Percentiles rank a stretch among this genome's conserved stretches.
These are phyloP conservation scores for Hypocrella siamensis DNA, from an alignment of 2,329 filamentous ascomycete genomes.

Conservation along the genomic window DNA sequence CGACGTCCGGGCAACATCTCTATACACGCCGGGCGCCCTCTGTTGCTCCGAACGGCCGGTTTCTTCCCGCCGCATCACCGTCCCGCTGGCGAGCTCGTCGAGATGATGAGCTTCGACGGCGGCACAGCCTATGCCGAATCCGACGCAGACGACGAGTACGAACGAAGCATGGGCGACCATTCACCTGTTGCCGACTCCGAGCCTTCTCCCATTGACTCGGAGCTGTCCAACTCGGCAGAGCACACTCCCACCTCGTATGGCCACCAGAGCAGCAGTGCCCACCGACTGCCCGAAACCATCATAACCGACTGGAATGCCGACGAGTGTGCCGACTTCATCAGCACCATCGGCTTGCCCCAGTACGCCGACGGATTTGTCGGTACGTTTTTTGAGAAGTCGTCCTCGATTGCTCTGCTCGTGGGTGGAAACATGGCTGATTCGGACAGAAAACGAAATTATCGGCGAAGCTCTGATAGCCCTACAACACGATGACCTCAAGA, in stretches of 20 bases:
- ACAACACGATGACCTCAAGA: conserved; percentile 84
- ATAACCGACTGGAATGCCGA: conserved; percentile 72
- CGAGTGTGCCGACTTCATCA: conserved; percentile 81
- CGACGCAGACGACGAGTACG: conserved; percentile 72
- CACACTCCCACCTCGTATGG: conserved; percentile 70
- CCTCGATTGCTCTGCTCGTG: background rate
- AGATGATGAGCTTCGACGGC: conserved; percentile 43
- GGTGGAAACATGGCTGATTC: no score
- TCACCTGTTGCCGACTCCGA: conserved; percentile 57
- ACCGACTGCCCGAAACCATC: conserved; percentile 55
- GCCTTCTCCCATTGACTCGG: conserved; percentile 54
- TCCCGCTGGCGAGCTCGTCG: conserved; percentile 4
- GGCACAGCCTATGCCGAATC: conserved; percentile 63
- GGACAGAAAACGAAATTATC: conserved; percentile 77
- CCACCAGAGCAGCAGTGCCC: conserved; percentile 45
- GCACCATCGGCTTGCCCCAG: conserved; percentile 62
- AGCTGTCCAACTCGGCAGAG: conserved; percentile 51
- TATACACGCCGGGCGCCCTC: no score
- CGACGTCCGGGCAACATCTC: no score
- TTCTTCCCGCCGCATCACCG: no score
- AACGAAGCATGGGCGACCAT: conserved; percentile 53
- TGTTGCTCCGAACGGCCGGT: no score
- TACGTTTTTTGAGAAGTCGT: conserved; percentile 26
- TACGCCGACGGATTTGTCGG: conserved; percentile 75
- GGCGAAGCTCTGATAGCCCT: conserved; percentile 82